A percentile compares a stretch with the other conserved stretches of the same genome.
phyloP scores from a whole-genome alignment of 1,284 basidiomycete species.

The Lignosus rhinocerotis region DNA sequence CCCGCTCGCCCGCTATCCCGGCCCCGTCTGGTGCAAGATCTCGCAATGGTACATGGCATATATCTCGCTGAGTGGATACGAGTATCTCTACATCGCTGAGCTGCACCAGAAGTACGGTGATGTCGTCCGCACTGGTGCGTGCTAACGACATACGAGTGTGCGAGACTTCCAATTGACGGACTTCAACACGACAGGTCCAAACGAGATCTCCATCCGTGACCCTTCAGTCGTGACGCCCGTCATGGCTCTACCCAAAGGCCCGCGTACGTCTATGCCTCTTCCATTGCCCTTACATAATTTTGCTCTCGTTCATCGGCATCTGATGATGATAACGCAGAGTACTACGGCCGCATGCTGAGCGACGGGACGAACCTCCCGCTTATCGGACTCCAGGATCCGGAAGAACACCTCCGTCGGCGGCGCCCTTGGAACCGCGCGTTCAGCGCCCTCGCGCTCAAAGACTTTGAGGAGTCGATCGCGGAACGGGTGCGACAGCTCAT shows the following conservation, averaged over 20 bases:
- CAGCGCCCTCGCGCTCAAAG: conserved; percentile 11
- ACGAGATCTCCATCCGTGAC: conserved; percentile 2
- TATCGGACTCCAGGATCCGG: conserved; percentile 12
- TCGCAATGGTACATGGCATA: conserved; percentile 24
- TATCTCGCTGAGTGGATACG: conserved; percentile 23
- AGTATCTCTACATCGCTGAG: conserved; percentile 24
- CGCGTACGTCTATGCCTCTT: not conserved
- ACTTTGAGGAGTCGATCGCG: not conserved
- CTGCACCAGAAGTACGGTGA: conserved; percentile 33
- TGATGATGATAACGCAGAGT: not conserved
- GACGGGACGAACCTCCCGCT: not conserved
- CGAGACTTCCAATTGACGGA: not conserved
- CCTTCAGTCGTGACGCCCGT: conserved; percentile 6
- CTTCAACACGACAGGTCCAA: conserved; percentile 14
- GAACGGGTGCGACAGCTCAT: not conserved
- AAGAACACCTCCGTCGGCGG: conserved; percentile 12
- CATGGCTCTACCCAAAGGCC: conserved; percentile 25
- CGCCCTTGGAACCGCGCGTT: conserved; percentile 17
- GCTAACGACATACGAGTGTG: no score
- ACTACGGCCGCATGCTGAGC: not conserved
- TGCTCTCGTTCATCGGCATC: no score
- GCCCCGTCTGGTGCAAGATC: conserved; percentile 27
- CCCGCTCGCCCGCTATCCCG: conserved; percentile 33
- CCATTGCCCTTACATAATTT: not conserved
- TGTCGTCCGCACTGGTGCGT: conserved; percentile 33